Evolutionary conservation across 805 yeast genomes (phyloP), one percentile per base, ranked within the genome.

Genomic region (Starmerella stigmatis): DNA sequence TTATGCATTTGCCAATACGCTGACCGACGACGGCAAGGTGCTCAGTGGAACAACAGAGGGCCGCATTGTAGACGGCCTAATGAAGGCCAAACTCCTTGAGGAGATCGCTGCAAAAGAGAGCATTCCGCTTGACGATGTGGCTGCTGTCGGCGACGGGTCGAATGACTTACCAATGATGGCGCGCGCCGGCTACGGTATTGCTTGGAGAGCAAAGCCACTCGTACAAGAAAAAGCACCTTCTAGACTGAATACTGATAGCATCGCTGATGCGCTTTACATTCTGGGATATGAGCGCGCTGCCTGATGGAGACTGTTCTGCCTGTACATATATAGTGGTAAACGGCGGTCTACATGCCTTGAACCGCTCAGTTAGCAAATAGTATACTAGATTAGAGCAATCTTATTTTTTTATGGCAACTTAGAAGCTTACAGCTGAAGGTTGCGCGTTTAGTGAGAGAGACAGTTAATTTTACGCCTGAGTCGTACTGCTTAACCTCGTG

Each of bases 121-220:
- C 12, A 52, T 65, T n/a, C 55, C 55, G 3, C 48, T 62, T 9
- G 51, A 46, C n/a, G 37, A 69, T 4, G 79, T 80, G 1, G 79
- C 83, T 37, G 96, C 96, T 40, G 82, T 89, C 30, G 97, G 97
- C 29, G 97, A 92, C 61, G 99, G 99, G 30, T 96, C 97, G 20
- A 92, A 92, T 58, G 99, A 92, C 65, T 68, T 92, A 59, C 74
- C 75, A 36, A 94, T 94, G 86, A 92, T 92, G 97, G 73, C 68
- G 2, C 75, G 65, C 12, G 96, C 95, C 2, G 97, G 97, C 0
- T 82, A 77, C 60, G 98, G 98, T 17, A 71, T 92, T 44, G 98
- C 98, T 0, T 92, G 96, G 94, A 83, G 86, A 61, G 99, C 97
- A 17, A 92, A 92, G 62, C 96, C 97, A 19, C 78, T 72, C 52